Percentiles rank a stretch among this genome's conserved stretches.
Conservation (phyloP, 306 rosid species). For the Rosa rugosa region DNA sequence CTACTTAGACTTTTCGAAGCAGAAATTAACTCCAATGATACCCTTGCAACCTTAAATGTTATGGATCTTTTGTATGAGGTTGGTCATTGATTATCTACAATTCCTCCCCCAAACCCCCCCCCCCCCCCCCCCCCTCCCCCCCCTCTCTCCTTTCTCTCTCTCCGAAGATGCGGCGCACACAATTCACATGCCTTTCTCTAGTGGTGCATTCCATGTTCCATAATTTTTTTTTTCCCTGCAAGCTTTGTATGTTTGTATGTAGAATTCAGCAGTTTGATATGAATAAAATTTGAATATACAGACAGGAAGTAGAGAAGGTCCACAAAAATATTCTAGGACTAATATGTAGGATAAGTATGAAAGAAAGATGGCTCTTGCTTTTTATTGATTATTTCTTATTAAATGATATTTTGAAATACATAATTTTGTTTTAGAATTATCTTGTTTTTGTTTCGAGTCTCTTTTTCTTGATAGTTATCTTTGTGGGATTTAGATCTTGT, state of each 20-base stretch:
- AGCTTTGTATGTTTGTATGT: neutral
- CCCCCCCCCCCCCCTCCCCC: too few species aligned
- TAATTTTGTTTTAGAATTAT: neutral
- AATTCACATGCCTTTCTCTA: neutral
- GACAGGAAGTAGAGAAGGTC: neutral
- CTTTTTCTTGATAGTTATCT: constrained; percentile 4
- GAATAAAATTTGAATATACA: neutral
- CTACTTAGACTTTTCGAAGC: constrained; percentile 67
- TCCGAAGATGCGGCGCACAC: too few species aligned
- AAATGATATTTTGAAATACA: neutral
- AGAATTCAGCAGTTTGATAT: neutral
- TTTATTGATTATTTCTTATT: neutral
- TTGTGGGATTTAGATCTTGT: neutral
- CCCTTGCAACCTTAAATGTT: constrained; percentile 73
- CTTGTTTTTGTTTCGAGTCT: neutral
- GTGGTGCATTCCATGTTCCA: too few species aligned
- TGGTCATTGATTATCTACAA: constrained; percentile 9
- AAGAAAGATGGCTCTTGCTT: neutral
- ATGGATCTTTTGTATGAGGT: constrained; percentile 97
- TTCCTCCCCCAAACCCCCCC: neutral
- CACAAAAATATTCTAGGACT: constrained; percentile 2
- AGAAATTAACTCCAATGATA: constrained; percentile 64
- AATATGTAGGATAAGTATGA: too few species aligned
- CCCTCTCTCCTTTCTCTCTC: too few species aligned
- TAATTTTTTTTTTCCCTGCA: too few species aligned